Base-by-base conservation (phyloP, 176 grass and related monocot genomes). In the Eleusine coracana region DNA sequence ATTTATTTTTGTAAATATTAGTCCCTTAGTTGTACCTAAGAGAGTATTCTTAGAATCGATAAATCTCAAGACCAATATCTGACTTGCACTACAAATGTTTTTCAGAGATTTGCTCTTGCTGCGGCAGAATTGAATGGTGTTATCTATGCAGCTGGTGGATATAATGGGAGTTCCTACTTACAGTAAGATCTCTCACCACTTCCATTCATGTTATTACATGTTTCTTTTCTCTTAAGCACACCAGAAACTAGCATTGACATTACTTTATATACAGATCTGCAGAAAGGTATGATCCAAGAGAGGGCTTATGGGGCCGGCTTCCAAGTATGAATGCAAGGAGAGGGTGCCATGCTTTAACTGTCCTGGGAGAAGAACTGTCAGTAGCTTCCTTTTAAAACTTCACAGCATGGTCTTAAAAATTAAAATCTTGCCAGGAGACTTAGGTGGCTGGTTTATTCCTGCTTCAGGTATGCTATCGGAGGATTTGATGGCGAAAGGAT, bases 201-300 rank as follows among this genome's bases (percentile, higher is more conserved):
- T 60, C 48, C 21, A 58, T 71, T n/a, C 17, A 42, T 78, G 69
- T 68, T 73, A 23, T 58, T 60, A 67, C 21, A 66, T 68, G 34
- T 59, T 86, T 17, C 45, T 23, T 59, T 23, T 23, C 21, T 7
- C 18, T 56, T 56, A 56, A 56, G 20, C 59, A 60, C 55, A 27
- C 58, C 25, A 45, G 75, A 46, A 72, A 78, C 34, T 90, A 68
- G 79, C 50, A 68, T 45, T 86, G 48, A 79, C 39, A 58, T 6
- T 41, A 6, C 9, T 34, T 10, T 74, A 68, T 71, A 21, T 28
- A 23, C 86, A 98, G 96, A 48, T 95, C 96, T 74, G 85, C 89
- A 76, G 92, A 98, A 94, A 93, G 90, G 81, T 98, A 88, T 67
- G 96, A 98, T 84, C 92, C 96, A 56, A 92, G 96, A 77, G 96